These are phyloP conservation scores for Naganishia randhawae DNA, from an alignment of 768 basidiomycete genomes.

Conservation along the genomic window DNA sequence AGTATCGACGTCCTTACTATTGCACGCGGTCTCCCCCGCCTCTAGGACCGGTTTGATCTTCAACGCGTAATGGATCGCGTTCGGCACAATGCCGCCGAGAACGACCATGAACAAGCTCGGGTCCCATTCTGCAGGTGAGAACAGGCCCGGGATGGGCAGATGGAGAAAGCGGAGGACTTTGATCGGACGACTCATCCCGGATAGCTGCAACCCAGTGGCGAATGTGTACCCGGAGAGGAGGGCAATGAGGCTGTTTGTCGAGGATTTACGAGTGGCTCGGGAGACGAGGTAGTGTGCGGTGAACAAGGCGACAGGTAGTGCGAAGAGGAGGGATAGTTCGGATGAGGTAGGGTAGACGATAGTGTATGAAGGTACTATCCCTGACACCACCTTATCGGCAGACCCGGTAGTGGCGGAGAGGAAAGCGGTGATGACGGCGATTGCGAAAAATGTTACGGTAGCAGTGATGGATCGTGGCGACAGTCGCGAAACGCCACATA, in stretches of 20 bases:
- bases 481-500: constrained; percentile 50
- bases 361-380: constrained; percentile 17
- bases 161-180: constrained; percentile 50
- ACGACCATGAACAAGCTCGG: constrained; percentile 50
- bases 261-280: no score
- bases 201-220: constrained; percentile 46
- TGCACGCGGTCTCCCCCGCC: neutral
- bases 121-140: constrained; percentile 40
- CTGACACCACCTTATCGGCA: constrained; percentile 44
- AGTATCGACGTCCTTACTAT: no score
- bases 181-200: constrained; percentile 48
- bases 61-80: constrained; percentile 38
- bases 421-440: constrained; percentile 42
- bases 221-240: constrained; percentile 45
- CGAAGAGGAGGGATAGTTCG: neutral
- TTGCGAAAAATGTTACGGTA: constrained; percentile 44
- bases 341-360: neutral
- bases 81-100: constrained; percentile 48
- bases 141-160: constrained; percentile 30
- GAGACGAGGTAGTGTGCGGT: neutral
- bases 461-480: constrained; percentile 49
- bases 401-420: constrained; percentile 40
- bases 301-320: neutral
- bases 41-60: neutral
- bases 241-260: constrained; percentile 27